Evolutionary conservation across 2,329 filamentous ascomycete genomes (phyloP), one percentile per base, ranked within the genome.

Genomic region (Paraphaeosphaeria minitans): DNA sequence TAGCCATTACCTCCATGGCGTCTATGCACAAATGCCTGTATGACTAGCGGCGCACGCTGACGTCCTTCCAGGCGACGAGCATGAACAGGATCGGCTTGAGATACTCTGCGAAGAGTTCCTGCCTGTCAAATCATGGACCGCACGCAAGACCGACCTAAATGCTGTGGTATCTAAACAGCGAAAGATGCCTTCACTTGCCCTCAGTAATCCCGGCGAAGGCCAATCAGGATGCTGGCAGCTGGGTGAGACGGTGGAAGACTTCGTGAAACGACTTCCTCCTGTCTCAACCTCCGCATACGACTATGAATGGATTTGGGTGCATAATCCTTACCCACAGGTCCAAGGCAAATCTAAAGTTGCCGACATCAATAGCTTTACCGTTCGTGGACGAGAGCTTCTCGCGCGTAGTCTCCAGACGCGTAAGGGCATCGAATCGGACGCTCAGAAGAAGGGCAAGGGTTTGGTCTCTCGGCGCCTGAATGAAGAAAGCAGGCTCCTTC

Each of bases 221-320:
- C 58, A 81, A 1, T 54, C 74, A 0, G 73, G 69, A 61, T 87
- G 84, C 27, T 87, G 88, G 80, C 89, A 89, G 72, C 80, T 88
- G 29, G 79, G 79, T 1, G 90, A 93, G 70, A 84, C 83, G 0
- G 77, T 90, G 1, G 75, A 84, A 8, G 82, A 84, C 0, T 96
- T 96, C 66, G 76, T 95, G 2, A 59, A 77, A 9, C 86, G 91
- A 9, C 80, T 93, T 0, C 89, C 89, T 0, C 90, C 92, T 0
- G 82, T 83, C 3, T 88, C 83, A 1, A 75, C 80, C 2, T 72
- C 77, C 3, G 76, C 74, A 1, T 68, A 68, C 0, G 65, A 77
- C 0, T 80, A 83, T 2, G 83, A 84, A 0, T 95, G 91, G 89
- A 91, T 96, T 49, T 92, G 84, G 79, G 84, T 90, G 43, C 84